phyloP scores from a whole-genome alignment of 305 asterid species.

The Fraxinus xanthoxyloides region DNA sequence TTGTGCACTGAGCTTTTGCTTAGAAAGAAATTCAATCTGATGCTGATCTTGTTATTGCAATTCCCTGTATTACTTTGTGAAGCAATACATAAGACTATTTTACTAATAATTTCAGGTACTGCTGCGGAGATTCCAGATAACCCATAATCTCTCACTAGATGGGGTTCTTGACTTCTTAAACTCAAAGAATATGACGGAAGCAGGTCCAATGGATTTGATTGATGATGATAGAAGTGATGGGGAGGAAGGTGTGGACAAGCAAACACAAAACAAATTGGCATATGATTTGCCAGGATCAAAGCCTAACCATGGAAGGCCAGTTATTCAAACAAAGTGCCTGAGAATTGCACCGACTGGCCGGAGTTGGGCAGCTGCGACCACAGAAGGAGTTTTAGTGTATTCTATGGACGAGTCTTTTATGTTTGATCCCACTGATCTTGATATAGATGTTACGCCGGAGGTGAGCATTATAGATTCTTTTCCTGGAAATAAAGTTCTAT shows the following conservation, averaged over 20 bases:
- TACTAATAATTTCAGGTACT: conserved; percentile 57
- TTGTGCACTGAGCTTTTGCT: background rate
- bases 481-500: background rate
- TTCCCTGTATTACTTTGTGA: conserved; percentile 5
- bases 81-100: conserved; percentile 4
- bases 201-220: conserved; percentile 86
- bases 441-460: conserved; percentile 96
- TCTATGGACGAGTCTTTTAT: conserved; percentile 91
- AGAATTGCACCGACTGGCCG: conserved; percentile 95
- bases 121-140: conserved; percentile 81
- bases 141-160: conserved; percentile 78
- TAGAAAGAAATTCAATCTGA: background rate
- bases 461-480: conserved; percentile 37
- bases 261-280: conserved; percentile 54
- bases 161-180: conserved; percentile 93
- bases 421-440: conserved; percentile 98
- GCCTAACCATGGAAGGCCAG: conserved; percentile 88
- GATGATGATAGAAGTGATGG: conserved; percentile 79
- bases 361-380: conserved; percentile 98
- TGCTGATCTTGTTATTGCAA: background rate
- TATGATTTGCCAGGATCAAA: conserved; percentile 91
- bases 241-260: conserved; percentile 92
- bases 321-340: conserved; percentile 79
- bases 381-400: conserved; percentile 90
- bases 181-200: conserved; percentile 95